Percentiles rank a stretch among this genome's conserved stretches.
Conservation (phyloP, 1,284 basidiomycete species). For the Tylopilus sp. region DNA sequence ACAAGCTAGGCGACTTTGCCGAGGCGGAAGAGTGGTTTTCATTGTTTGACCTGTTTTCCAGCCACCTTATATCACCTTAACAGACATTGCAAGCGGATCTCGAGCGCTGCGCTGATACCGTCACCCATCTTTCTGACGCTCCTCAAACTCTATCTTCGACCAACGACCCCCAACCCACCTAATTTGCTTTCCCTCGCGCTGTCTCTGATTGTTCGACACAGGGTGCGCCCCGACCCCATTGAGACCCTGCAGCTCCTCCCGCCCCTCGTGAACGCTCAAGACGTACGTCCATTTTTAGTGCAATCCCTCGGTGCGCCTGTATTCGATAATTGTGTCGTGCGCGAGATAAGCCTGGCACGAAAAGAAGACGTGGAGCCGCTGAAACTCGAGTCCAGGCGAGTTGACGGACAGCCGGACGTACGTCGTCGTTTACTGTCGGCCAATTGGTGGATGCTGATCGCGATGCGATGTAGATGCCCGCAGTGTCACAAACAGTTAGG, state of each 20-base stretch:
- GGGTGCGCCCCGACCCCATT: constrained; percentile 82
- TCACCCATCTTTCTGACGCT: constrained; percentile 85
- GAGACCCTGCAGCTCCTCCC: constrained; percentile 90
- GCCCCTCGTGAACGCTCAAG: constrained; percentile 84
- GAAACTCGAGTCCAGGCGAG: constrained; percentile 81
- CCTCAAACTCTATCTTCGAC: constrained; percentile 89
- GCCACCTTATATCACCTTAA: constrained; percentile 9
- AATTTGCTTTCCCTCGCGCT: constrained; percentile 87
- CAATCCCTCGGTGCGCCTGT: constrained; percentile 77
- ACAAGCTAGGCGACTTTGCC: constrained; percentile 81
- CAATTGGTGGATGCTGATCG: not conserved
- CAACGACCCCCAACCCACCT: constrained; percentile 58
- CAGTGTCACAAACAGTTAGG: constrained; percentile 97
- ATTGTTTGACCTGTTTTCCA: not conserved
- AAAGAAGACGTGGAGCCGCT: constrained; percentile 82
- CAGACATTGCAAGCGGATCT: constrained; percentile 90
- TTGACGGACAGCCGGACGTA: constrained; percentile 95
- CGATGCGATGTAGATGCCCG: constrained; percentile 75
- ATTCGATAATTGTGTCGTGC: constrained; percentile 77
- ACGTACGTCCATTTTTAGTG: constrained; percentile 84
- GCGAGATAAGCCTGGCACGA: constrained; percentile 75
- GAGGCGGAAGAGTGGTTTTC: constrained; percentile 87
- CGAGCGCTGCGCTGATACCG: constrained; percentile 69
- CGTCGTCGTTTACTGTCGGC: constrained; percentile 37
- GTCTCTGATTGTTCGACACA: constrained; percentile 86